phyloP scores from a whole-genome alignment of 805 yeast species.

The Tetrapisispora taiwanensis region DNA sequence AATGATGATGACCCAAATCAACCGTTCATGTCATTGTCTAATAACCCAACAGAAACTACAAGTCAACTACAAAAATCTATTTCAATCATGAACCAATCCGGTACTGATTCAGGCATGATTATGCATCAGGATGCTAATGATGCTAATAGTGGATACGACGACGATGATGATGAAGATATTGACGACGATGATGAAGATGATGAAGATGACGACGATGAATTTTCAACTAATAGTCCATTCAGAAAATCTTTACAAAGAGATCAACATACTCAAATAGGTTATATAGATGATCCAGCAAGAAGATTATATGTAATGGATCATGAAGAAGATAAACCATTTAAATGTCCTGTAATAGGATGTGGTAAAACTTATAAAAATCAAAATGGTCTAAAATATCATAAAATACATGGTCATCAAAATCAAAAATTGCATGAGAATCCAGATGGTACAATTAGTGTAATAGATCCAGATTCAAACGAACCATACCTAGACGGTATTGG shows the following conservation, averaged over 20 bases:
- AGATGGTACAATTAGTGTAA: constrained; percentile 85
- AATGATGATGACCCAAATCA: background rate
- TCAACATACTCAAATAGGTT: constrained; percentile 18
- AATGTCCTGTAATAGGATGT: constrained; percentile 97
- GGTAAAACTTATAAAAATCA: constrained; percentile 96
- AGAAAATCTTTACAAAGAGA: constrained; percentile 32
- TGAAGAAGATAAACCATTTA: constrained; percentile 89
- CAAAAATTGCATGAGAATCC: constrained; percentile 84
- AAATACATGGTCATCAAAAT: constrained; percentile 93
- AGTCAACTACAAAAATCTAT: background rate
- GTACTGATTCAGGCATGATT: background rate
- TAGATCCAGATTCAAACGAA: constrained; percentile 82
- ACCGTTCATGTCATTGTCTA: background rate
- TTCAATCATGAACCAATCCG: background rate
- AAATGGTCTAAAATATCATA: constrained; percentile 91
- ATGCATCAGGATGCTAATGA: background rate
- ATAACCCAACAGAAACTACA: background rate
- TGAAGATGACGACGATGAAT: constrained; percentile 3
- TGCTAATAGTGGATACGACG: background rate
- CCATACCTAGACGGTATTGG: constrained; percentile 92
- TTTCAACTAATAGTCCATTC: constrained; percentile 1
- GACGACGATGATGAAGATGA: constrained; percentile 3
- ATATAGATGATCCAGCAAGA: constrained; percentile 94
- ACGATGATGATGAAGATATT: constrained; percentile 16
- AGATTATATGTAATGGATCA: constrained; percentile 87